These are phyloP conservation scores for Solanum hybrid DNA, from an alignment of 305 asterid species.

Conservation along the genomic window DNA sequence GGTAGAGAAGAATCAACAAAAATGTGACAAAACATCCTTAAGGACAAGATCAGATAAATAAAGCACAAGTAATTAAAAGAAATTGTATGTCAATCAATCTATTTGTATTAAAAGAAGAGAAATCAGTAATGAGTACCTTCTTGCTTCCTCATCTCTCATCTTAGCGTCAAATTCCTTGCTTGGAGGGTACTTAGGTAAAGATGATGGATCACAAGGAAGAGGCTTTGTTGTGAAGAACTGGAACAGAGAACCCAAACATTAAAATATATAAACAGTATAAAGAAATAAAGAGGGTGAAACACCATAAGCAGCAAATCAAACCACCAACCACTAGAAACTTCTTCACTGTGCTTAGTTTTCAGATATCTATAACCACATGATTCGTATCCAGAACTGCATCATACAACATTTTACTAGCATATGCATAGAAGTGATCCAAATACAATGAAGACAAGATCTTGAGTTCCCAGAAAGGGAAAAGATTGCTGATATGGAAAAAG, in stretches of 20 bases:
- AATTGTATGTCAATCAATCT: not conserved
- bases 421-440: not conserved
- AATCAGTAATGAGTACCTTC: constrained; percentile 35
- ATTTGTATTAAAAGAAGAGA: not conserved
- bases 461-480: not conserved
- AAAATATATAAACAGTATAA: not conserved
- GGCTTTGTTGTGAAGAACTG: constrained; percentile 71
- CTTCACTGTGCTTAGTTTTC: not conserved
- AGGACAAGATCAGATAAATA: not conserved
- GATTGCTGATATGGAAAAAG: not conserved
- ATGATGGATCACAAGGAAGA: constrained; percentile 69
- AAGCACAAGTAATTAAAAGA: not conserved
- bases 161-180: constrained; percentile 72
- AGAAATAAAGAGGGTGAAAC: not conserved
- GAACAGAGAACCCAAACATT: not conserved
- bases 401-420: not conserved
- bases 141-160: constrained; percentile 64
- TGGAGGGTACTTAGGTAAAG: constrained; percentile 72
- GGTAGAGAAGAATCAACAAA: not conserved
- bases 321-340: not conserved
- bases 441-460: not conserved
- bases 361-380: not conserved
- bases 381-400: not conserved
- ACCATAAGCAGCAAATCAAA: not conserved
- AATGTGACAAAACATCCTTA: not conserved